Base-by-base conservation (phyloP, 768 basidiomycete species). In the Agaricus sinodeliciosus region DNA sequence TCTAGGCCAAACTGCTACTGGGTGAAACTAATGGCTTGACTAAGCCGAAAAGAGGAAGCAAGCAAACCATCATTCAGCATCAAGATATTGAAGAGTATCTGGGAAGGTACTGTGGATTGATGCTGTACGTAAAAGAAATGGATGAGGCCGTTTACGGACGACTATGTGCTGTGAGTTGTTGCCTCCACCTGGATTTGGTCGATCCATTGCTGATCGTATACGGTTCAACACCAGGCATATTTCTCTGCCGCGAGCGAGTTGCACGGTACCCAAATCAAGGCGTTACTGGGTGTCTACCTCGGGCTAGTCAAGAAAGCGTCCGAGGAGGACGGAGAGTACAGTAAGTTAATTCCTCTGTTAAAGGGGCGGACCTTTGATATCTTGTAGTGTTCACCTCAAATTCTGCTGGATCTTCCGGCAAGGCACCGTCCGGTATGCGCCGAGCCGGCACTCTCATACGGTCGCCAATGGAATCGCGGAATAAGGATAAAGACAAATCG, bases 91-190 rank as follows among this genome's bases (percentile, higher is more conserved):
- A 97, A 62, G 72, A 75, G 34, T 91, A 92, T 66, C 77, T 98
- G 16, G 90, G 87, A 19, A 79, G 87, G 41, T 98, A 97, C 67
- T 80, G 87, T 27, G 94, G 94, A 1, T 67, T 98, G 48, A 81
- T 98, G 68, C 73, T 97, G 15, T 98, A 95, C 63, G 69, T 97
- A 52, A 94, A 92, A 65, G 95, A 98, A 72, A 95, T 97, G 90
- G 94, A 96, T 55, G 91, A 96, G 65, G 71, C 69, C 50, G 69
- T 88, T 19, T 98, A 97, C 65, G 87, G 84, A 40, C 91, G 89
- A 62, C 70, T 97, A 27, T 97, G 94, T 63, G 91, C 87, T 37
- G 58, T 59, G 45, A 36, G 95, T 76, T 4, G 28, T 48, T 36
- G 48, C 35, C 16, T 46, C 39, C 22, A 40, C 41, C 0, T 31